Evolutionary conservation across 371 early-diverging fungal genomes (phyloP), one percentile per base, ranked within the genome.

Genomic region (Syncephalastrum contaminatum): DNA sequence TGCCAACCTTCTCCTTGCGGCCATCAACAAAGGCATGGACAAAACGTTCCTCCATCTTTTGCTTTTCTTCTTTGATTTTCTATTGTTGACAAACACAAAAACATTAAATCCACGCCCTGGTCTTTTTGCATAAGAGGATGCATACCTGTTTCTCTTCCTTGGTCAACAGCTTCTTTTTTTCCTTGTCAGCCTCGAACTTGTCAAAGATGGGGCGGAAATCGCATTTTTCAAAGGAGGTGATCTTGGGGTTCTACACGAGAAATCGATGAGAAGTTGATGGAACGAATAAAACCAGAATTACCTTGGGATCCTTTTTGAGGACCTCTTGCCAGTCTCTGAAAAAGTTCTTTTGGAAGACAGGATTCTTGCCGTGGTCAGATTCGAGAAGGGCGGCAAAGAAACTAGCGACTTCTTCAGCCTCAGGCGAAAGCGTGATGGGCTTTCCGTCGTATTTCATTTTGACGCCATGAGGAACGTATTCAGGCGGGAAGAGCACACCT

Each of bases 1-100:
- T 97, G 42, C 99, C 99, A 22, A 98, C 92, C 70, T 97, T 96
- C 69, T 98, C 98, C 62, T 90, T 92, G 40, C 95, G 86, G 1
- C 95, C 95, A 67, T 98, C 94, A 2, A 97, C 69, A 16, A 71
- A 43, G 48, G 93, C 92, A 64, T 70, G 81, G 5, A 89, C 84
- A 62, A 84, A 98, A 14, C 78, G 74, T 16, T 89, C 90, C 40
- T 96, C 97, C 8, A 90, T 42, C 36, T 63, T 71, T 21, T 48
- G 42, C 60, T 88, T 91, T 57, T 92, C 95, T 46, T 88, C 83
- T 65, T 93, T 95, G 36, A 81, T 46, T 58, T 72, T 73, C 75
- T 77, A 51, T 15, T 44, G 45, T 44, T 24, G 45, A 24, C 18
- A 54, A 13, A 44, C 1, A 27, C 21, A 40, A n/a, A 51, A 16